phyloP scores from a whole-genome alignment of 1,284 basidiomycete species.

The Sparassis latifolia region DNA sequence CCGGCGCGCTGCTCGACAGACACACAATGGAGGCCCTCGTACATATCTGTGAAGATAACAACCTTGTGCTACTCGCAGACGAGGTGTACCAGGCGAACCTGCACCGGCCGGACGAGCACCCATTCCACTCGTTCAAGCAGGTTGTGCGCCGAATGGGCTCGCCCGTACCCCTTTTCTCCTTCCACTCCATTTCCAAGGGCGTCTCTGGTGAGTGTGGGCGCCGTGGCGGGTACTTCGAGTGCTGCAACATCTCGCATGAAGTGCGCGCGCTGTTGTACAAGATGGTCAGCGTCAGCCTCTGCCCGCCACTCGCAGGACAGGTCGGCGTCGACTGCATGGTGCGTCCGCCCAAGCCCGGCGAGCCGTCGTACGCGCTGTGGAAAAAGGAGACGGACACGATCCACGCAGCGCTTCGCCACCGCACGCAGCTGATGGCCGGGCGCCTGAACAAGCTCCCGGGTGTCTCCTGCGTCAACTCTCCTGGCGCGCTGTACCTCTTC shows the following conservation, averaged over 20 bases:
- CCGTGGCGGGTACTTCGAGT: slow-evolving; percentile 91
- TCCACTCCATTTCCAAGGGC: slow-evolving; percentile 95
- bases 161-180: slow-evolving; percentile 78
- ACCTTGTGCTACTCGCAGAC: slow-evolving; percentile 87
- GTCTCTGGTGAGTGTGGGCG: slow-evolving; percentile 92
- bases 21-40: slow-evolving; percentile 72
- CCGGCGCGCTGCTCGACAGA: slow-evolving; percentile 75
- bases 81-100: slow-evolving; percentile 95
- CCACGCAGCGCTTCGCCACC: slow-evolving; percentile 65
- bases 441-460: slow-evolving; percentile 76
- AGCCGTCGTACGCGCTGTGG: slow-evolving; percentile 73
- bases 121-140: slow-evolving; percentile 92
- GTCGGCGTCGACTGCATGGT: slow-evolving; percentile 91
- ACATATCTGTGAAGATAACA: slow-evolving; percentile 75
- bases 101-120: slow-evolving; percentile 58
- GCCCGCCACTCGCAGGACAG: slow-evolving; percentile 85
- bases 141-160: slow-evolving; percentile 60
- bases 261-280: slow-evolving; percentile 88
- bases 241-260: slow-evolving; percentile 71
- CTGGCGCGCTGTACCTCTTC: slow-evolving; percentile 88
- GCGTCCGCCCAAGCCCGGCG: slow-evolving; percentile 72
- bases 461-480: slow-evolving; percentile 81
- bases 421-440: slow-evolving; percentile 69
- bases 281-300: slow-evolving; percentile 86
- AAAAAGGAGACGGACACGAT: slow-evolving; percentile 77